phyloP scores from a whole-genome alignment of 2,329 filamentous ascomycete genomes.

The Botrytis galanthina region DNA sequence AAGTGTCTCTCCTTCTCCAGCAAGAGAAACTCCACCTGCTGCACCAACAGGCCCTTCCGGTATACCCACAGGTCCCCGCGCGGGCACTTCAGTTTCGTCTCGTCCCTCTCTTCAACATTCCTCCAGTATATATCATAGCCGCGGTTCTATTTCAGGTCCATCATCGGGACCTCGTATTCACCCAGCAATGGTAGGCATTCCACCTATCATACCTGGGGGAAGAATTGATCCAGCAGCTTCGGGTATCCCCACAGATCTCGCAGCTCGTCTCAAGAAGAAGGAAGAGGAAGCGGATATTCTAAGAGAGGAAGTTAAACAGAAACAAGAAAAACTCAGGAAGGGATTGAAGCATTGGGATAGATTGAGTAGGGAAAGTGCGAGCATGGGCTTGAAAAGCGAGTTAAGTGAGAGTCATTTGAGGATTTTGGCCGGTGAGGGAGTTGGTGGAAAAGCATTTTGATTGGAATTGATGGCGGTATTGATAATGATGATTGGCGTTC shows the following conservation, averaged over 20 bases:
- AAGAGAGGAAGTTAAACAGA: constrained; percentile 34
- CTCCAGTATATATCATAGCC: constrained; percentile 30
- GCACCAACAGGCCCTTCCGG: constrained; percentile 34
- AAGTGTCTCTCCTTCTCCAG: constrained; percentile 34
- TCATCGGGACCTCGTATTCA: constrained; percentile 35
- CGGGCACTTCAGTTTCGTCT: constrained; percentile 29
- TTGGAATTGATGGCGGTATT: background rate
- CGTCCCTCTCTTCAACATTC: constrained; percentile 34
- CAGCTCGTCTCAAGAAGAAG: constrained; percentile 35
- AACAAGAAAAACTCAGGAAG: constrained; percentile 37
- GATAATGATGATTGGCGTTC: background rate
- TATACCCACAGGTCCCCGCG: constrained; percentile 37
- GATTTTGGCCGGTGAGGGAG: constrained; percentile 38
- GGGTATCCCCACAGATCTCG: constrained; percentile 34
- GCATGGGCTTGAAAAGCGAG: constrained; percentile 36
- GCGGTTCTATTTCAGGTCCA: constrained; percentile 19
- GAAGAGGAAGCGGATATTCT: constrained; percentile 38
- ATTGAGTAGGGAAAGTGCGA: constrained; percentile 33
- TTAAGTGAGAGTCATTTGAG: constrained; percentile 39
- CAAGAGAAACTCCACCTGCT: constrained; percentile 28
- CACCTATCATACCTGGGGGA: constrained; percentile 37
- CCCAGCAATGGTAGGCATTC: constrained; percentile 38
- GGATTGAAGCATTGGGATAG: constrained; percentile 37
- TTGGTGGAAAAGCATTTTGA: constrained; percentile 39
- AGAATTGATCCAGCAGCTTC: constrained; percentile 37